Base-by-base conservation (phyloP, 306 rosid genomes). In the Rosa chinensis region DNA sequence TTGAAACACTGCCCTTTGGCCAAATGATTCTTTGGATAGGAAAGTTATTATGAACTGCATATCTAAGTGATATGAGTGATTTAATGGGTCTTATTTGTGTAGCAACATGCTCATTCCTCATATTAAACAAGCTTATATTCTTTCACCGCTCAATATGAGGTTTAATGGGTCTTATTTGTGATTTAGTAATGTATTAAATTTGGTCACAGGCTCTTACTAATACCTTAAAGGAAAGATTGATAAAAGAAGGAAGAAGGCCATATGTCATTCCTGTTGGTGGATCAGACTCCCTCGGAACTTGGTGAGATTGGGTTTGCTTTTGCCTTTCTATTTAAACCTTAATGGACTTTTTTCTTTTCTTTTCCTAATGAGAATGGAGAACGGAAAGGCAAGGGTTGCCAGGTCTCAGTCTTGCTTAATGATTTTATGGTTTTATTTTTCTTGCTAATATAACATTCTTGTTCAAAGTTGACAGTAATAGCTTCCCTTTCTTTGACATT, bases 181-280 rank as follows among this genome's bases (percentile, higher is more conserved):
- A 25, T 23, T 3, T 66, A 56, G 25, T 76, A 28, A 78, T 62
- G 5, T 74, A 10, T 84, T 62, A 17, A 55, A 73, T 70, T 28
- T 81, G 64, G 52, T 53, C 37, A 63, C 85, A 95, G 99, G 82
- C 90, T 56, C 96, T 95, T 71, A 47, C 92, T 53, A 78, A 90
- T 74, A 8, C 70, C 81, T 87, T 95, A 14, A 91, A 88, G 86
- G 89, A 89, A 77, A 95, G 83, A 84, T 88, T 95, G 85, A 73
- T 88, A 43, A 89, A 83, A n/a, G 93, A 93, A 87, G 99, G 98
- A 74, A 91, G 92, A 86, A 90, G 82, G 76, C 98, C 99, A 37
- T 95, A 95, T 77, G 89, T 91, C 81, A 93, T 95, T 85, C 98
- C 99, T 3, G 92, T 89, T 39, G 99, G 98, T 23, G 98, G 99